phyloP scores from a whole-genome alignment of 2,329 filamentous ascomycete genomes.

The Colletotrichum sp. region DNA sequence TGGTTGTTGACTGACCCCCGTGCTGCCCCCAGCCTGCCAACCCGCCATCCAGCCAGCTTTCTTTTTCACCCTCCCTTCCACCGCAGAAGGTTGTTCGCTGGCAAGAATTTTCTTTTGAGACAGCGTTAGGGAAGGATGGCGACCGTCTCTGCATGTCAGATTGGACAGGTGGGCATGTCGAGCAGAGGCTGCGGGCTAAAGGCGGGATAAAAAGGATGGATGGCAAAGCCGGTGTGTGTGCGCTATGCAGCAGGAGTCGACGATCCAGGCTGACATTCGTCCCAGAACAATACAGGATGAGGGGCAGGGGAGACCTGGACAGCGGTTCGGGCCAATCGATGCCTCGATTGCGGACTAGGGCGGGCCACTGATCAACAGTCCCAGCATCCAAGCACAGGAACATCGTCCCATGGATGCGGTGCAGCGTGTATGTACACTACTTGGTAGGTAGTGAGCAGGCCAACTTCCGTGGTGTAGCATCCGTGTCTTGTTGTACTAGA shows the following conservation, averaged over 20 bases:
- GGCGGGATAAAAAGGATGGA: background rate
- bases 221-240: background rate
- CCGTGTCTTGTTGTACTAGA: background rate
- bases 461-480: background rate
- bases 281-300: background rate
- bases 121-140: background rate
- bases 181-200: background rate
- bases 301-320: background rate
- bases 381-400: constrained; percentile 7
- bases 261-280: constrained; percentile 6
- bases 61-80: background rate
- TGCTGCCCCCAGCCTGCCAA: background rate
- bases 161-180: background rate
- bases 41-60: background rate
- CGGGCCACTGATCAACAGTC: background rate
- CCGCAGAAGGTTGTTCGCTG: background rate
- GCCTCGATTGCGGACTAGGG: background rate
- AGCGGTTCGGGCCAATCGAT: constrained; percentile 10
- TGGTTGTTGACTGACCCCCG: background rate
- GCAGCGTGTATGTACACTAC: background rate
- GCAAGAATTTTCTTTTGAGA: background rate
- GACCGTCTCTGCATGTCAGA: background rate
- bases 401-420: constrained; percentile 13
- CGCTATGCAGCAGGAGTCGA: background rate
- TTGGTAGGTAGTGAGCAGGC: background rate